Evolutionary conservation across 2,329 filamentous ascomycete species (phyloP).

Genomic region (Magnaporthales sp.): DNA sequence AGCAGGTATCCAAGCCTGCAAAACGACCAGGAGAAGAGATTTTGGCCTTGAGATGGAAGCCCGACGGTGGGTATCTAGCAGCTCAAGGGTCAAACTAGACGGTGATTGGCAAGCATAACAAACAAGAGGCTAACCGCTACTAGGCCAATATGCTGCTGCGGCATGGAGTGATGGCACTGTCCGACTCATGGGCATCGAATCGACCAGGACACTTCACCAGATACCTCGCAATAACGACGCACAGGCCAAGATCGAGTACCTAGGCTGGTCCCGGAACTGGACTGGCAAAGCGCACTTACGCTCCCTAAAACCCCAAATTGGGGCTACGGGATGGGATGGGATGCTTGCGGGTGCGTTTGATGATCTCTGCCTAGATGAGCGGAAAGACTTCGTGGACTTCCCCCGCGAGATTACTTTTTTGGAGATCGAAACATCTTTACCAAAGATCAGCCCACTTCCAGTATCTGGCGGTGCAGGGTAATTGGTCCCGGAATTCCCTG

Average conservation of each 20-base stretch:
- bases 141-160: conserved; percentile 69
- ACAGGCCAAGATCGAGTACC: conserved; percentile 37
- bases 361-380: conserved; percentile 2
- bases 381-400: conserved; percentile 39
- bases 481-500: conserved; percentile 19
- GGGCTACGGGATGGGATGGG: neutral
- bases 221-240: conserved; percentile 43
- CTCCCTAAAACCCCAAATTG: neutral
- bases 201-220: conserved; percentile 70
- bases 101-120: neutral
- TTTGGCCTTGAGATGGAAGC: conserved; percentile 53
- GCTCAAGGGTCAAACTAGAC: neutral
- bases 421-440: conserved; percentile 67
- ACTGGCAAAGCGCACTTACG: conserved; percentile 17
- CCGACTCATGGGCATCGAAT: conserved; percentile 70
- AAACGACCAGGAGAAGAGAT: conserved; percentile 30
- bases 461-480: conserved; percentile 54
- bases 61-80: conserved; percentile 44
- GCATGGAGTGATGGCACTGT: conserved; percentile 77
- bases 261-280: conserved; percentile 43
- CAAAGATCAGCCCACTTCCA: conserved; percentile 66
- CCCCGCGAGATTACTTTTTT: conserved; percentile 65
- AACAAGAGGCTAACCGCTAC: conserved; percentile 2
- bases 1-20: conserved; percentile 45
- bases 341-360: neutral